These are phyloP conservation scores for Cystobasidium slooffiae DNA, from an alignment of 1,284 basidiomycete species.

Conservation along the genomic window DNA sequence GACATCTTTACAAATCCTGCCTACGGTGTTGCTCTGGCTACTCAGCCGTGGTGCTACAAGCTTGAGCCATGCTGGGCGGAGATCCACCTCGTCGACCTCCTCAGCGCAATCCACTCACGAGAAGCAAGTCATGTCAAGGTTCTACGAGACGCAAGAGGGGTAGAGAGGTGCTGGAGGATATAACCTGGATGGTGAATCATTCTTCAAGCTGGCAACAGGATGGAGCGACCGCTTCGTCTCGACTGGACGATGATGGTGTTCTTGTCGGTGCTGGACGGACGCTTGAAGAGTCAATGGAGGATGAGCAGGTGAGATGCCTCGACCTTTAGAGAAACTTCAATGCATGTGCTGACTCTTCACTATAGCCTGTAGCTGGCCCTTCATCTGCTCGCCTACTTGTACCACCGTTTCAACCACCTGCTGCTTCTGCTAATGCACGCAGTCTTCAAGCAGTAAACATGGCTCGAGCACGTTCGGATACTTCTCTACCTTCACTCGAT, in stretches of 20 bases:
- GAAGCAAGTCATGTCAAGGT: conserved; percentile 31
- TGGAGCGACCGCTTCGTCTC: not conserved
- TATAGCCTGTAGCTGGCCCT: conserved; percentile 7
- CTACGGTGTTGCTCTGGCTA: too few species aligned
- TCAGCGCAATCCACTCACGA: not conserved
- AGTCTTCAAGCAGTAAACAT: conserved; percentile 9
- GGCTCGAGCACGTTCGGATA: conserved; percentile 15
- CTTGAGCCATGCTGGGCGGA: conserved; percentile 13
- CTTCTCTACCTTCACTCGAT: not conserved
- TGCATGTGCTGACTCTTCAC: not conserved
- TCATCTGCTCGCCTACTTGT: not conserved
- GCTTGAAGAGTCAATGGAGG: not conserved
- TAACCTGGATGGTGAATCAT: conserved; percentile 33
- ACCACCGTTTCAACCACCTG: not conserved
- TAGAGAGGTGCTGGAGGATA: conserved; percentile 35
- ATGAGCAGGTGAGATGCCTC: not conserved
- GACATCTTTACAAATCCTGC: not conserved
- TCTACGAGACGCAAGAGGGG: conserved; percentile 18
- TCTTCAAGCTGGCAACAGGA: conserved; percentile 20
- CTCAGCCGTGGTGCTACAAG: not conserved
- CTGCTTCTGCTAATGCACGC: not conserved
- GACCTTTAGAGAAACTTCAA: not conserved
- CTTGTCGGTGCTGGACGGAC: not conserved
- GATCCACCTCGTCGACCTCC: conserved; percentile 22
- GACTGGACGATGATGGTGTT: not conserved